Evolutionary conservation across 345 rosid genomes (phyloP).

Genomic region (Moringa oleifera): DNA sequence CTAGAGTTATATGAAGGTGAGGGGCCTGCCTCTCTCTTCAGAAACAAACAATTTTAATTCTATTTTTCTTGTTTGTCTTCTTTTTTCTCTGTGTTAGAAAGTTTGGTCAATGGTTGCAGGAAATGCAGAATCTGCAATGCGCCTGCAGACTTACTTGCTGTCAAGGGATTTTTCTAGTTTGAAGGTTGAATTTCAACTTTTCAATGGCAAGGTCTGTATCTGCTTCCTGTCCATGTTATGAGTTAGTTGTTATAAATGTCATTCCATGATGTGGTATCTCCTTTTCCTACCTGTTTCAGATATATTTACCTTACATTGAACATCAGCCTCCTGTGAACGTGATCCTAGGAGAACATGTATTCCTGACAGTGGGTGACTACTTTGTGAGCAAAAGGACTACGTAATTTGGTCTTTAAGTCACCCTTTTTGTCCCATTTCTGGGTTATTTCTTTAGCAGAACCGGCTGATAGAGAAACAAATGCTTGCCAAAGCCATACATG

Average conservation of each 20-base stretch:
- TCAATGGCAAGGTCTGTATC: conserved; percentile 64
- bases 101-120: conserved; percentile 41
- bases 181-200: conserved; percentile 71
- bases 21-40: conserved; percentile 12
- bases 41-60: background rate
- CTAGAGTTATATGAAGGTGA: conserved; percentile 56
- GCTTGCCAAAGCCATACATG: too few relatives aligned
- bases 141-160: conserved; percentile 56
- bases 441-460: too few relatives aligned
- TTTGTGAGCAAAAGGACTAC: conserved; percentile 11
- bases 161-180: conserved; percentile 66
- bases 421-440: too few relatives aligned
- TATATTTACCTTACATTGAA: conserved; percentile 50
- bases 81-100: background rate
- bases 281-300: conserved; percentile 26
- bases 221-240: too few relatives aligned
- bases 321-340: conserved; percentile 44
- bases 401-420: too few relatives aligned
- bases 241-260: too few relatives aligned
- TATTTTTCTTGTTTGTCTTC: conserved; percentile 5
- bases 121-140: conserved; percentile 39
- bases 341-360: conserved; percentile 51
- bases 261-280: background rate
- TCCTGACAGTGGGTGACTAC: conserved; percentile 53
- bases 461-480: too few relatives aligned